These are phyloP conservation scores for Coemansia sp. DNA, from an alignment of 192 early-diverging fungal species.

Conservation along the genomic window DNA sequence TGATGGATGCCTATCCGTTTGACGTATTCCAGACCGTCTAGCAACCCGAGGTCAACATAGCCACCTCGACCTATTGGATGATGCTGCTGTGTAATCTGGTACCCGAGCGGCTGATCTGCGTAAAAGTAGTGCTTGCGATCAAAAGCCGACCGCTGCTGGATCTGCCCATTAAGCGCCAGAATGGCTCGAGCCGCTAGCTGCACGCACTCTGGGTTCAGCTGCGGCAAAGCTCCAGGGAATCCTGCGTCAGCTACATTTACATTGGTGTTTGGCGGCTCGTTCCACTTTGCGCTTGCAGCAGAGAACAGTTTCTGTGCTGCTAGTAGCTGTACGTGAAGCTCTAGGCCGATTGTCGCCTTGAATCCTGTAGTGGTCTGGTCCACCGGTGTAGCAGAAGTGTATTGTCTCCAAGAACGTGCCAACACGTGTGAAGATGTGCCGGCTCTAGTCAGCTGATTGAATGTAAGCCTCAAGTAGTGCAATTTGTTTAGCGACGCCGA, in stretches of 20 bases:
- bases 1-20: slow-evolving; percentile 70
- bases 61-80: slow-evolving; percentile 80
- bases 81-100: slow-evolving; percentile 91
- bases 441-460: background rate
- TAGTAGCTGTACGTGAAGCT: slow-evolving; percentile 84
- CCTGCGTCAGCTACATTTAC: slow-evolving; percentile 78
- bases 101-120: slow-evolving; percentile 86
- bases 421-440: background rate
- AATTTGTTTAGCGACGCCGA: background rate
- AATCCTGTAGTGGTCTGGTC: slow-evolving; percentile 26
- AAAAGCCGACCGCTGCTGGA: slow-evolving; percentile 71
- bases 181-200: slow-evolving; percentile 71
- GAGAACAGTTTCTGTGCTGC: slow-evolving; percentile 85
- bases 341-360: slow-evolving; percentile 81
- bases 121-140: slow-evolving; percentile 98
- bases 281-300: slow-evolving; percentile 41
- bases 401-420: background rate
- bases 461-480: background rate
- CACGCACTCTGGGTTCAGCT: slow-evolving; percentile 73
- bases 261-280: slow-evolving; percentile 70
- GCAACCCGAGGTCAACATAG: slow-evolving; percentile 53
- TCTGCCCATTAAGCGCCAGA: slow-evolving; percentile 64
- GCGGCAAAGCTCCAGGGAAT: slow-evolving; percentile 82
- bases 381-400: background rate
- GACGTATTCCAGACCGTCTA: slow-evolving; percentile 62